These are phyloP conservation scores for Boletus eberwhitei DNA, from an alignment of 768 basidiomycete genomes.

Conservation along the genomic window DNA sequence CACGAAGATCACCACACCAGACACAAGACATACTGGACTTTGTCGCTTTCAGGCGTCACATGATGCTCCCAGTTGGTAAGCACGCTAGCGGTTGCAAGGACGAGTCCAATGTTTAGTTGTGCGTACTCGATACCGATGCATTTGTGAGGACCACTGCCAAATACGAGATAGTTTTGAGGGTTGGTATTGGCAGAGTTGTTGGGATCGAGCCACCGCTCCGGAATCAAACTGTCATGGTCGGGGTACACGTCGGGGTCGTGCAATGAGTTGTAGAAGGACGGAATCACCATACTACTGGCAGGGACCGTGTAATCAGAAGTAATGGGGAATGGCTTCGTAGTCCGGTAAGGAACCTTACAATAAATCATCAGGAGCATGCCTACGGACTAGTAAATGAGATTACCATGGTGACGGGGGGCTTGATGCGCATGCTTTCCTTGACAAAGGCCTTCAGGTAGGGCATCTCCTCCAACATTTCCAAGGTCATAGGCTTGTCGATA, in stretches of 20 bases:
- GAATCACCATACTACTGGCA: constrained; percentile 89
- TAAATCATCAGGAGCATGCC: constrained; percentile 8
- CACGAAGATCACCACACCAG: neutral
- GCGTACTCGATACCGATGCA: constrained; percentile 95
- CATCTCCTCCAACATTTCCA: constrained; percentile 92
- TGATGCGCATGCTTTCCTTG: constrained; percentile 87
- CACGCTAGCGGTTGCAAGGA: constrained; percentile 77
- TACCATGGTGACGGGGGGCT: constrained; percentile 97
- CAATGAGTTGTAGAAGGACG: constrained; percentile 87
- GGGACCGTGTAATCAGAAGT: constrained; percentile 90
- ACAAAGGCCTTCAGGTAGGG: constrained; percentile 88
- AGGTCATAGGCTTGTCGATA: constrained; percentile 67
- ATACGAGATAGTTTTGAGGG: constrained; percentile 95
- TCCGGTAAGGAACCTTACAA: constrained; percentile 84
- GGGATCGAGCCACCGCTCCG: constrained; percentile 92
- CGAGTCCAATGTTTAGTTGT: constrained; percentile 82
- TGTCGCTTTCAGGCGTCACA: constrained; percentile 69
- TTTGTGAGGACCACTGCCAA: constrained; percentile 89
- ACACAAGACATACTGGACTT: constrained; percentile 66
- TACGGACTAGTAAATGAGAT: neutral
- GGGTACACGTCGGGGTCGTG: constrained; percentile 89
- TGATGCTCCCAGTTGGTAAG: constrained; percentile 87
- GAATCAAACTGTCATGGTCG: constrained; percentile 75
- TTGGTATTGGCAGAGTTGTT: constrained; percentile 73
- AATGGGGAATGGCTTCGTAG: constrained; percentile 90